Percentiles rank a stretch among this genome's conserved stretches.
Conservation (phyloP, 345 rosid genomes). For the Dimocarpus longan region DNA sequence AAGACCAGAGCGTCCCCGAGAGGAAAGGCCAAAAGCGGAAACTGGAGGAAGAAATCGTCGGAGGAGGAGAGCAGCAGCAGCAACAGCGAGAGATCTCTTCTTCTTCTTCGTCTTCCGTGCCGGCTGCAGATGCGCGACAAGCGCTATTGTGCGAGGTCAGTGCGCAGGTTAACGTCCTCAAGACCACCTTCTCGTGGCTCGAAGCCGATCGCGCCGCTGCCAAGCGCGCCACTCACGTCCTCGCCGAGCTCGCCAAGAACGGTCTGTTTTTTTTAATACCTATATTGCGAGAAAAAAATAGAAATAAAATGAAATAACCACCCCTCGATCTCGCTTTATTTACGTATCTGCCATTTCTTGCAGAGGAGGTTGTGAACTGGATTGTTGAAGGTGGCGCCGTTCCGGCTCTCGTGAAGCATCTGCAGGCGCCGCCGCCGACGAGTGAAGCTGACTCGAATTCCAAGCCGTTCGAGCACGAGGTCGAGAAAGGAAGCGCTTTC, state of each 20-base stretch:
- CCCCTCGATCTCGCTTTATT: slow-evolving; percentile 31
- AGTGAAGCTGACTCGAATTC: slow-evolving; percentile 47
- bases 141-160: slow-evolving; percentile 62
- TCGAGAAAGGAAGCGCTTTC: slow-evolving; percentile 97
- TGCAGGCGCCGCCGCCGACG: slow-evolving; percentile 79
- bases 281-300: background rate
- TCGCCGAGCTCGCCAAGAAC: slow-evolving; percentile 98
- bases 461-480: slow-evolving; percentile 93
- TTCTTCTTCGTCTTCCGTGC: slow-evolving; percentile 22
- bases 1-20: slow-evolving; percentile 67
- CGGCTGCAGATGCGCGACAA: slow-evolving; percentile 57
- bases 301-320: background rate
- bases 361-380: slow-evolving; percentile 95
- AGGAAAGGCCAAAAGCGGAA: slow-evolving; percentile 94
- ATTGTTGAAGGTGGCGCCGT: slow-evolving; percentile 97
- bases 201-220: slow-evolving; percentile 95
- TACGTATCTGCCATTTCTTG: slow-evolving; percentile 26
- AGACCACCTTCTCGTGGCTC: slow-evolving; percentile 76
- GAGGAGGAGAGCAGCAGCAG: slow-evolving; percentile 35
- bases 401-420: slow-evolving; percentile 92
- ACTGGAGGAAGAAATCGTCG: slow-evolving; percentile 69
- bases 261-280: slow-evolving; percentile 37
- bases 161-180: slow-evolving; percentile 74
- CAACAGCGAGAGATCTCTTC: slow-evolving; percentile 50
- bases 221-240: slow-evolving; percentile 92